Evolutionary conservation across 495 filamentous ascomycete genomes (phyloP).

Genomic region (Usnea hakonensis): DNA sequence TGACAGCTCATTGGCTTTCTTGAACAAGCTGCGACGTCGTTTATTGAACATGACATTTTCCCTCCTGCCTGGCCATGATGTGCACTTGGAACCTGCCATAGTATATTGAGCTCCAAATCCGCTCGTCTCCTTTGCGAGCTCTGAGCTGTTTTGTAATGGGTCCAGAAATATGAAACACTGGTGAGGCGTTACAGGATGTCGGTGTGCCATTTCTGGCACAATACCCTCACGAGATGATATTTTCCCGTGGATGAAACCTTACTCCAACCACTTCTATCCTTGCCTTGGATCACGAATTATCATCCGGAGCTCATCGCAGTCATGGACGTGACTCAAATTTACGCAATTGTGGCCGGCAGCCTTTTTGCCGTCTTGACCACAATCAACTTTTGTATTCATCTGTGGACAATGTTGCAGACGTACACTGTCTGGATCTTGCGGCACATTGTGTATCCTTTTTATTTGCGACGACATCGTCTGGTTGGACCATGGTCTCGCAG

Average conservation of each 20-base stretch:
- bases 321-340: neutral
- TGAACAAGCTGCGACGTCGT: conserved; percentile 1
- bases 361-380: neutral
- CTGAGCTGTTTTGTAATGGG: neutral
- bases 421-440: neutral
- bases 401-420: neutral
- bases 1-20: conserved; percentile 8
- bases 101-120: neutral
- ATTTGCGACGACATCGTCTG: neutral
- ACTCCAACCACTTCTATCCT: neutral
- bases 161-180: too few species aligned
- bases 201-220: neutral
- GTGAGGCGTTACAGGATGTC: neutral
- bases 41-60: conserved; percentile 1
- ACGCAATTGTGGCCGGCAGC: neutral
- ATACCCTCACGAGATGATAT: neutral
- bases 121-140: neutral
- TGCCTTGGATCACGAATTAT: neutral
- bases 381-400: neutral
- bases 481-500: neutral
- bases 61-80: neutral
- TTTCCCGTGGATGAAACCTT: neutral
- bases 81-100: neutral
- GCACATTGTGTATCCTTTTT: neutral
- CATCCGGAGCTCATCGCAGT: neutral